phyloP scores from a whole-genome alignment of 2,329 filamentous ascomycete genomes.

The Graphilbum fragrans region DNA sequence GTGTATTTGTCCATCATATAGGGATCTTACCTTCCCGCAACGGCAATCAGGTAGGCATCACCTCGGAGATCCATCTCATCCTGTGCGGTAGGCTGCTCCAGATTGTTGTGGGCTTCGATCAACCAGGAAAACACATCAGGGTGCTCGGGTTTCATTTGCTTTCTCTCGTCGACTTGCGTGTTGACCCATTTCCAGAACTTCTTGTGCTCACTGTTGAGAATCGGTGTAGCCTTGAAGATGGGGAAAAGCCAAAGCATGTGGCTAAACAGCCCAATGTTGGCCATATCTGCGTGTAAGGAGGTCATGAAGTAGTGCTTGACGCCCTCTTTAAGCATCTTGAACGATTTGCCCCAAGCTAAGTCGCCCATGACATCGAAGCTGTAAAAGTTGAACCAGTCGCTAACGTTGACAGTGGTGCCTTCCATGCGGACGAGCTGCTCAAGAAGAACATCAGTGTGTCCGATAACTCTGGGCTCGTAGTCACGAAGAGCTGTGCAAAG shows the following conservation, averaged over 20 bases:
- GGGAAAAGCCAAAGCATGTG: constrained; percentile 11
- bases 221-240: constrained; percentile 9
- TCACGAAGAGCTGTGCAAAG: constrained; percentile 7
- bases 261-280: constrained; percentile 9
- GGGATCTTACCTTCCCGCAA: constrained; percentile 3
- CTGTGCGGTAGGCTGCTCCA: background rate
- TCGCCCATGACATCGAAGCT: constrained; percentile 21
- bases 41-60: constrained; percentile 6
- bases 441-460: constrained; percentile 12
- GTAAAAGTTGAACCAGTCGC: constrained; percentile 18
- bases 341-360: constrained; percentile 18
- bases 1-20: background rate
- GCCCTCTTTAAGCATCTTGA: constrained; percentile 16
- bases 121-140: too few relatives aligned
- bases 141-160: background rate
- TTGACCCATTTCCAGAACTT: constrained; percentile 1
- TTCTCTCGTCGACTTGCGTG: too few relatives aligned
- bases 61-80: constrained; percentile 1
- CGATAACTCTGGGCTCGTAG: constrained; percentile 14
- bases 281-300: constrained; percentile 10
- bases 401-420: constrained; percentile 11
- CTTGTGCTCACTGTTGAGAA: constrained; percentile 7
- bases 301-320: constrained; percentile 9
- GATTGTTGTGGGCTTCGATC: too few relatives aligned
- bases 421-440: constrained; percentile 7